A percentile compares a stretch with the other conserved stretches of the same genome.
Evolutionary conservation across 495 filamentous ascomycete genomes (phyloP).

Genomic region (Penicillium lividum): DNA sequence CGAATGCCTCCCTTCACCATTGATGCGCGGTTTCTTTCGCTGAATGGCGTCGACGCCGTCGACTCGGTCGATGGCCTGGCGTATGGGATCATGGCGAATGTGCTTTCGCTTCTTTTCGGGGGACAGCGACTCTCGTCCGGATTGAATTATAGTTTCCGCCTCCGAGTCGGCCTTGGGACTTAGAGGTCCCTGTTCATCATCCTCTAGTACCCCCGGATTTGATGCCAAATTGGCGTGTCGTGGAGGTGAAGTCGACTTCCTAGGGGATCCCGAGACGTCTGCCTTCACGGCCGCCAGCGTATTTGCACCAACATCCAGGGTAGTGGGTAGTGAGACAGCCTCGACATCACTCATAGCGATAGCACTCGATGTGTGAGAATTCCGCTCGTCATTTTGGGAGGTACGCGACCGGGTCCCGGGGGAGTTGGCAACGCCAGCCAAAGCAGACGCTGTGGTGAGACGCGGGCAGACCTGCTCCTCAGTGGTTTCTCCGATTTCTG

Average conservation of each 20-base stretch:
- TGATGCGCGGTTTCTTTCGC: constrained; percentile 37
- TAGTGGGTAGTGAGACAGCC: constrained; percentile 46
- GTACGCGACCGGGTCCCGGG: constrained; percentile 39
- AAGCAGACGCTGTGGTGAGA: constrained; percentile 34
- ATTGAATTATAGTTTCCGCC: constrained; percentile 77
- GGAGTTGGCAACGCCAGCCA: constrained; percentile 43
- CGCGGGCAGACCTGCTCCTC: constrained; percentile 15
- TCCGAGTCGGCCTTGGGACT: constrained; percentile 66
- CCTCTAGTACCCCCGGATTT: constrained; percentile 29
- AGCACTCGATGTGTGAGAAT: constrained; percentile 45
- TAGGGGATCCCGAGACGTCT: constrained; percentile 28
- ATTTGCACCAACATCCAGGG: constrained; percentile 42
- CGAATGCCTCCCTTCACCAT: constrained; percentile 32
- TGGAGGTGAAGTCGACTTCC: constrained; percentile 22
- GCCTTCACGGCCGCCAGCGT: constrained; percentile 38
- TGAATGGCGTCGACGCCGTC: constrained; percentile 54
- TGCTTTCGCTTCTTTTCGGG: constrained; percentile 67
- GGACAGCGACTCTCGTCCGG: constrained; percentile 69
- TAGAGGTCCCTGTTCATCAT: constrained; percentile 35
- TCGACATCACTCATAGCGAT: constrained; percentile 56
- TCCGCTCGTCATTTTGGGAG: constrained; percentile 53
- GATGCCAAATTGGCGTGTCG: constrained; percentile 24
- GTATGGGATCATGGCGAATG: constrained; percentile 64
- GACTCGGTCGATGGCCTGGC: constrained; percentile 22
- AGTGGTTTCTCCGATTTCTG: background rate